Evolutionary conservation across 257 asterid genomes (phyloP).

Genomic region (Solanum etuberosum): DNA sequence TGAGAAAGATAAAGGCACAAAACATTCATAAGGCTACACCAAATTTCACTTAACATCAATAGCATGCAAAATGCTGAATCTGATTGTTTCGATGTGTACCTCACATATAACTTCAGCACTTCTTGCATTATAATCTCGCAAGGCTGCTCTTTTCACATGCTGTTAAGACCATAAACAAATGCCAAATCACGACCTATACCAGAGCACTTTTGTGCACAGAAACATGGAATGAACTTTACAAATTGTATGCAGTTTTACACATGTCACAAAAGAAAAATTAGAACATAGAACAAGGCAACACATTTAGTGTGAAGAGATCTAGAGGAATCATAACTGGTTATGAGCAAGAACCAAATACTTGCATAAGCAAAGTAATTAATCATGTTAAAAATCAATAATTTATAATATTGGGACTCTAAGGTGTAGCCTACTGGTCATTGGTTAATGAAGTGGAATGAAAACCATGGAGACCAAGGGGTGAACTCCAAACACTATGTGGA

Average conservation of each 20-base stretch:
- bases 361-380: background rate
- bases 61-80: background rate
- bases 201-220: background rate
- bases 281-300: background rate
- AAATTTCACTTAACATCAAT: background rate
- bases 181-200: background rate
- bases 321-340: background rate
- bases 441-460: background rate
- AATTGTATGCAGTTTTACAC: background rate
- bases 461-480: background rate
- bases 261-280: background rate
- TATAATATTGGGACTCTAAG: background rate
- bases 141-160: slow-evolving; percentile 71
- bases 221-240: background rate
- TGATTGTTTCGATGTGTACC: slow-evolving; percentile 28
- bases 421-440: background rate
- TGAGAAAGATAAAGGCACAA: background rate
- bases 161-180: slow-evolving; percentile 22
- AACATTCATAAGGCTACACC: background rate
- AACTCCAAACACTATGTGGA: background rate
- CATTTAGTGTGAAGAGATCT: background rate
- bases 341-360: background rate
- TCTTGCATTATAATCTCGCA: slow-evolving; percentile 68
- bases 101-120: slow-evolving; percentile 90
- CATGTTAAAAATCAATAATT: background rate